Evolutionary conservation across 2,329 filamentous ascomycete genomes (phyloP).

Genomic region (Colletotrichum sojae): DNA sequence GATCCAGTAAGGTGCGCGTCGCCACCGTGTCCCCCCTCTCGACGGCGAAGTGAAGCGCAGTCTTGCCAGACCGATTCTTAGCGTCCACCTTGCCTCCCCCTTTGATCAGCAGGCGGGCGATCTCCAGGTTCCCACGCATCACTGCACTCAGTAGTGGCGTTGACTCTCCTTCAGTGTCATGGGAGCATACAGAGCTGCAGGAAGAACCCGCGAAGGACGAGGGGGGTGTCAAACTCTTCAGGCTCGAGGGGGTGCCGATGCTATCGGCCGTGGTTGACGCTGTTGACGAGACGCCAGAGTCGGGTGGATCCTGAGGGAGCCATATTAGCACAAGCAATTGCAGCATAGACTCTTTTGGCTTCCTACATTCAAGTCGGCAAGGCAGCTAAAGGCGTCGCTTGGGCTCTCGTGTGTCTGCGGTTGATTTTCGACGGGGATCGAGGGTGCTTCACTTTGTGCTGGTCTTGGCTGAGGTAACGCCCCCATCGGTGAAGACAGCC

Average conservation of each 20-base stretch:
- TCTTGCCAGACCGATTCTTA: constrained; percentile 15
- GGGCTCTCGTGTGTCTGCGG: constrained; percentile 6
- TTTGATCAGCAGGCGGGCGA: constrained; percentile 14
- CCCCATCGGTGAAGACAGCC: not conserved
- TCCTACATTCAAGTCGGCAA: not conserved
- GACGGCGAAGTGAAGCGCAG: constrained; percentile 20
- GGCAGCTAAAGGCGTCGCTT: constrained; percentile 18
- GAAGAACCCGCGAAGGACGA: constrained; percentile 2
- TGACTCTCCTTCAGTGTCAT: not conserved
- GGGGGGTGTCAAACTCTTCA: not conserved
- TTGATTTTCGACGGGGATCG: not conserved
- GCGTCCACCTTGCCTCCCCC: constrained; percentile 13
- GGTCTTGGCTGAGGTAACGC: not conserved
- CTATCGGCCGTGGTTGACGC: constrained; percentile 1
- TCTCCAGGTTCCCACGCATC: constrained; percentile 18
- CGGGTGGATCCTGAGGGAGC: not conserved
- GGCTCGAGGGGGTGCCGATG: constrained; percentile 8
- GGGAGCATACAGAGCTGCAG: not conserved
- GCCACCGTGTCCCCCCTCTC: constrained; percentile 21
- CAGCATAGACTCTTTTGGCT: not conserved
- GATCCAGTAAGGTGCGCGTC: constrained; percentile 8
- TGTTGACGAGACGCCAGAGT: not conserved
- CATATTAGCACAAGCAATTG: not conserved
- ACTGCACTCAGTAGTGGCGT: constrained; percentile 23
- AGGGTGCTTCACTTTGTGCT: not conserved